Evolutionary conservation across 345 rosid genomes (phyloP), one percentile per base, ranked within the genome.

Genomic region (Gossypium raimondii): DNA sequence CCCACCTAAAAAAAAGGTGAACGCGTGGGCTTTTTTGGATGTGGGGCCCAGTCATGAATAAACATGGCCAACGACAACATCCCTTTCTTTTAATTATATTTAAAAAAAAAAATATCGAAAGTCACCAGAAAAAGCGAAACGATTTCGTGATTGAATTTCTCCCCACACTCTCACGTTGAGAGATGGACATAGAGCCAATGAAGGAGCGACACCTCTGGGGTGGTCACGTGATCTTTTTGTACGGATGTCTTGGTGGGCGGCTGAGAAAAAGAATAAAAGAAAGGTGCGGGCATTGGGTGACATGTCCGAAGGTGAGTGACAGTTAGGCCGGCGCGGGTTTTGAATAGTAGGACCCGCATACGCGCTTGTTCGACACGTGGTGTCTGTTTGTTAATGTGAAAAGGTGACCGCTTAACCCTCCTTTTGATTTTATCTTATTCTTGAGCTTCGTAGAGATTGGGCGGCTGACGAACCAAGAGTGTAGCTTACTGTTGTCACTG

Each of bases 271-370:
- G 13, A 16, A 24, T 10, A 58, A 0, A 18, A 27, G 11, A 1
- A 11, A 12, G 13, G 76, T 18, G 24, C 38, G 70, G 76, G 67
- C 22, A 3, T 17, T 0, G 77, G 81, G 66, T 61, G 66, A 61
- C 66, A 61, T 61, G 66, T 61, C 66, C 66, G 66, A 61, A 61
- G 44, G 18, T 27, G 66, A 27, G 66, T 25, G 75, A 73, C 75
- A 76, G 52, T 74, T 56, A 76, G 74, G 76, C 85, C 76, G 81
- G 76, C 79, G 79, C 81, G 3, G 67, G 27, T 17, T 65, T 68
- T 14, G 10, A 51, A 14, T 44, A 34, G 50, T 17, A n/a, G 66
- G 58, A 61, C 65, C 63, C 1, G 53, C 41, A 11, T 16, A 29
- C 1, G 24, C 41, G 57, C 20, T 29, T 13, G 1, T 7, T 27